Percentiles rank a stretch among this genome's conserved stretches.
Conservation (phyloP, 2,329 filamentous ascomycete genomes). For the Xylaria sp. region DNA sequence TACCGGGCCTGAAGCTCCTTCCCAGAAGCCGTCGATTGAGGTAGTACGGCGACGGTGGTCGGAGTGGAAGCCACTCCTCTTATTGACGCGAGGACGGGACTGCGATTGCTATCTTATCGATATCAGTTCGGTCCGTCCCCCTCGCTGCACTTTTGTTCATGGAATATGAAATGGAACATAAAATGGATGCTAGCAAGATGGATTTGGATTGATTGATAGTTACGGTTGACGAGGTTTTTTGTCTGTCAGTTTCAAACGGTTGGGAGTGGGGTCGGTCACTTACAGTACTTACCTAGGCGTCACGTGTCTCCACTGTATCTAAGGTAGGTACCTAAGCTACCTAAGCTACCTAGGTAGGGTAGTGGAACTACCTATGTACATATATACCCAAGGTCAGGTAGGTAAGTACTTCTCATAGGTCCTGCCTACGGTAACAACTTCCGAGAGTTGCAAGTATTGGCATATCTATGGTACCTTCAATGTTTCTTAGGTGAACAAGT, state of each 20-base stretch:
- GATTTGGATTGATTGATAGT: conserved; percentile 18
- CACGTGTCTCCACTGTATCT: conserved; percentile 2
- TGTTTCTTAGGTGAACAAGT: not conserved
- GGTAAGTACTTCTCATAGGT: not conserved
- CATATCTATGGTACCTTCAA: no score
- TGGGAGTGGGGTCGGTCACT: conserved; percentile 18
- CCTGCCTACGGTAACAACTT: no score
- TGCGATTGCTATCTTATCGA: conserved; percentile 31
- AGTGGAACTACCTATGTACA: no score
- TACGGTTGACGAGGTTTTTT: conserved; percentile 34
- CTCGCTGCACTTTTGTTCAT: conserved; percentile 13
- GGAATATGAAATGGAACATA: no score
- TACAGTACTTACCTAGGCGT: not conserved
- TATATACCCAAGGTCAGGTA: not conserved
- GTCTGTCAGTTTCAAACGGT: conserved; percentile 39
- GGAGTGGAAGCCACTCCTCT: not conserved
- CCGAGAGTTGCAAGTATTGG: no score
- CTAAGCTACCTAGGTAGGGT: no score
- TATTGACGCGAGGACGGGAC: conserved; percentile 1
- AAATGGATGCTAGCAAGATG: conserved; percentile 22
- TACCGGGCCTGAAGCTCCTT: conserved; percentile 28
- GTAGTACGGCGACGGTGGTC: not conserved
- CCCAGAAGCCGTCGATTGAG: conserved; percentile 3
- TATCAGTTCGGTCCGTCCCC: conserved; percentile 16
- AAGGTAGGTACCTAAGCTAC: no score